Conservation (phyloP, 352 stramenopile species). For the Phytopythium chamaehyphon region DNA sequence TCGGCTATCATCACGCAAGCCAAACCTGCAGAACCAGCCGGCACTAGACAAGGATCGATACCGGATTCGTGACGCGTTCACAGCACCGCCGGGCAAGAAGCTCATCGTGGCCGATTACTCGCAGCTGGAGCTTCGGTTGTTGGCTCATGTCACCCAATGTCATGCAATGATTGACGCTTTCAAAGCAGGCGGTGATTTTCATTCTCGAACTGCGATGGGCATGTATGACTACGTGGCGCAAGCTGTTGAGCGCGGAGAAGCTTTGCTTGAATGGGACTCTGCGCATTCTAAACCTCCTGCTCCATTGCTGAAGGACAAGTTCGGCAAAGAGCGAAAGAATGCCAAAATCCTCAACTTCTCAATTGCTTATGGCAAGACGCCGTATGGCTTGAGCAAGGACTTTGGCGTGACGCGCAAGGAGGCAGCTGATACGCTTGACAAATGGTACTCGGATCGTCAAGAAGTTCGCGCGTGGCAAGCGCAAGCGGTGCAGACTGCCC, state of each 20-base stretch:
- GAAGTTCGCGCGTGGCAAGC: constrained; percentile 94
- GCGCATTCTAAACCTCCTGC: constrained; percentile 82
- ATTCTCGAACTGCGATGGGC: constrained; percentile 95
- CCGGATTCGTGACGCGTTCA: constrained; percentile 93
- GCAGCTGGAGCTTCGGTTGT: constrained; percentile 98
- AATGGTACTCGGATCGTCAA: constrained; percentile 95
- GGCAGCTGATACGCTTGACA: constrained; percentile 85
- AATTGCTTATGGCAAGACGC: constrained; percentile 99
- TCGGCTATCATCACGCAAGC: constrained; percentile 94
- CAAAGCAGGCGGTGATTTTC: constrained; percentile 89
- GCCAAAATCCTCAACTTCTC: constrained; percentile 99
- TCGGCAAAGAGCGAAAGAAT: constrained; percentile 95
- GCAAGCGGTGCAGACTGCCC: constrained; percentile 88
- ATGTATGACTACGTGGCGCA: constrained; percentile 99
- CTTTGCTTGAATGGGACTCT: constrained; percentile 97
- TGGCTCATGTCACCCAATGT: constrained; percentile 98
- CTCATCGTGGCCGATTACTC: constrained; percentile 99
- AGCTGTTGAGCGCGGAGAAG: constrained; percentile 94
- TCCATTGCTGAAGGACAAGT: constrained; percentile 98
- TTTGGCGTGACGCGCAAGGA: constrained; percentile 81
- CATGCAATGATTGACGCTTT: constrained; percentile 99
- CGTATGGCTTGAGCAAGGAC: constrained; percentile 93
- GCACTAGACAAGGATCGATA: constrained; percentile 85
- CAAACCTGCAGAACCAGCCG: constrained; percentile 99
- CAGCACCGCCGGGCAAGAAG: constrained; percentile 87